Base-by-base conservation (phyloP, 495 filamentous ascomycete species). In the Penicillium psychrofluorescens region DNA sequence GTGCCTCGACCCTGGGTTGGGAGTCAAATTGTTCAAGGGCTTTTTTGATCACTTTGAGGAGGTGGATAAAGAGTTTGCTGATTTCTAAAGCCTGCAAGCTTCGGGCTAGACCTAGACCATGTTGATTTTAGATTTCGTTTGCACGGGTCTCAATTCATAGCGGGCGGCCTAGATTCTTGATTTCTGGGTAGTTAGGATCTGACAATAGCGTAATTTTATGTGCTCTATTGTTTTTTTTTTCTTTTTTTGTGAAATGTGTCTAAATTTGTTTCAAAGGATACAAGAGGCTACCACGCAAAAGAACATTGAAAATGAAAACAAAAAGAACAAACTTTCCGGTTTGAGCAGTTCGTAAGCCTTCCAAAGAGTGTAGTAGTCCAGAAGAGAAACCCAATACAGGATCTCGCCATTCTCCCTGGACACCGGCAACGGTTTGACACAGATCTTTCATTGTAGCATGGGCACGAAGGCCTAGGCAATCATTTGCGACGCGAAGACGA, bases 31-130 rank as follows among this genome's bases (percentile, higher is more conserved):
- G 41, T 96, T 95, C 61, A 85, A 86, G 71, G 89, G 86, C 0
- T 95, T 96, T 57, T 84, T 91, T 50, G 87, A 95, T 56, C 64
- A 84, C 50, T 96, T 82, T 67, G 90, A 95, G 72, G 76, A 79
- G 54, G 85, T 96, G 15, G 91, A 96, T 64, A 71, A 67, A 54
- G 85, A 95, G 68, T 96, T 95, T 75, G 68, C 70, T 37, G 75
- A 71, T 29, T 66, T 70, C 29, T 73, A 60, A 7, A 22, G 22
- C 22, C 22, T 22, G 22, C 4, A 22, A 22, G 22, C 4, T 22
- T 33, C 9, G 32, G 32, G 32, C 2, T 10, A 34, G n/a, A 12
- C 4, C n/a, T 34, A 34, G 32, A 34, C 3, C 3, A 7, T 34
- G 32, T 34, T 34, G 32, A 34, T 12, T 34, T n/a, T 12, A 34